These are phyloP conservation scores for Lasiodiplodia sp. DNA, from an alignment of 2,329 filamentous ascomycete species.

Conservation along the genomic window DNA sequence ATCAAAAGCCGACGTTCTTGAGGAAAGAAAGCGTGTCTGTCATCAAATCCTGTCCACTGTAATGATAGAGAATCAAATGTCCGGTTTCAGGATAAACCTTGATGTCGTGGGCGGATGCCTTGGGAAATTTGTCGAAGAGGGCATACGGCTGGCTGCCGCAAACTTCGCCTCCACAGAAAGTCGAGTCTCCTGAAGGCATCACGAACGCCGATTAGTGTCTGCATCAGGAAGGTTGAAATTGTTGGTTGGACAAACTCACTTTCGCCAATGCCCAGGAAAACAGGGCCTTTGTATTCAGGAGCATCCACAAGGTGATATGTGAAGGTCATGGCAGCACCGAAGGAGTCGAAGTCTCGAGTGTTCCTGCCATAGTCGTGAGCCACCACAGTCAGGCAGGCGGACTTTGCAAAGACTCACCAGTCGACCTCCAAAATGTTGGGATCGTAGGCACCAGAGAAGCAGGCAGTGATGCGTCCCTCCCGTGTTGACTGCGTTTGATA, in stretches of 20 bases:
- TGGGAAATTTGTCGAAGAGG: not conserved
- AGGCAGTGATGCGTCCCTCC: not conserved
- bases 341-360: conserved; percentile 1
- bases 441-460: conserved; percentile 1
- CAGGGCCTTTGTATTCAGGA: not conserved
- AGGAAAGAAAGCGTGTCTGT: not conserved
- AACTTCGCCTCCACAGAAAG: not conserved
- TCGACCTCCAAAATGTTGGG: not conserved
- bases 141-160: not conserved
- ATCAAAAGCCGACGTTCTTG: not conserved
- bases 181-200: not conserved
- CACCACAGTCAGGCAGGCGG: not conserved
- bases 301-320: not conserved
- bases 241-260: not conserved
- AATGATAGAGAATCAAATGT: not conserved
- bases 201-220: not conserved
- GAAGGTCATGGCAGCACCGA: not conserved
- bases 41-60: not conserved
- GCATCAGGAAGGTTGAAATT: not conserved
- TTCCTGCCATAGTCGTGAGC: not conserved
- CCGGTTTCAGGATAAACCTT: not conserved
- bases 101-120: not conserved
- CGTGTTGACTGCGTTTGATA: not conserved
- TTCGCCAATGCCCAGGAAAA: not conserved
- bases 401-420: not conserved